Conservation (phyloP, 2,329 filamentous ascomycete species). For the Sclerotiophoma versabilis region DNA sequence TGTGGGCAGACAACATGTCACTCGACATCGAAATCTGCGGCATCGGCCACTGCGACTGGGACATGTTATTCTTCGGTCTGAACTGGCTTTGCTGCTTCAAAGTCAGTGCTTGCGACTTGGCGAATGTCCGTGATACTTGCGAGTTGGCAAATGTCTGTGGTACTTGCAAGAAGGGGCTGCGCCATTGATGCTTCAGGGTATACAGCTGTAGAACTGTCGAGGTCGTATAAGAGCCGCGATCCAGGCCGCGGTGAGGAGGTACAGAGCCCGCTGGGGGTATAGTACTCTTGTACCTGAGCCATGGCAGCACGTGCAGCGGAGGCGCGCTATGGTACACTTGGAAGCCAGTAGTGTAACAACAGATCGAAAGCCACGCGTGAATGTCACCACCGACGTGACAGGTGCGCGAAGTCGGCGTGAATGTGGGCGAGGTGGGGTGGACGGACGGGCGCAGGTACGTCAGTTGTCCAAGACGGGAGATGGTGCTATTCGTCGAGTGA, state of each 20-base stretch:
- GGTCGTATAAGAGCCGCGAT: constrained; percentile 3
- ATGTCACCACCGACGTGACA: constrained; percentile 8
- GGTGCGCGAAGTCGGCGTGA: constrained; percentile 24
- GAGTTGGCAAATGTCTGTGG: no score
- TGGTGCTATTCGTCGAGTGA: constrained; percentile 29
- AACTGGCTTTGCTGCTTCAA: constrained; percentile 18
- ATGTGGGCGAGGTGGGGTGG: constrained; percentile 23
- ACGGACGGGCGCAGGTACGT: constrained; percentile 20
- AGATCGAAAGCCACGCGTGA: neutral
- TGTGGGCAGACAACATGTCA: neutral
- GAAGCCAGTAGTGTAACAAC: constrained; percentile 9
- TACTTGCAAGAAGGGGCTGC: constrained; percentile 26
- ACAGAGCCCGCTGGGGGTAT: constrained; percentile 3
- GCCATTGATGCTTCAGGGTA: constrained; percentile 18
- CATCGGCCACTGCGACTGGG: constrained; percentile 14
- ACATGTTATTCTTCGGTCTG: constrained; percentile 8
- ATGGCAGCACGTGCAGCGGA: constrained; percentile 19
- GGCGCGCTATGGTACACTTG: neutral
- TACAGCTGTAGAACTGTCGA: neutral
- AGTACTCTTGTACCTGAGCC: constrained; percentile 23
- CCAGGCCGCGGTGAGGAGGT: constrained; percentile 11
- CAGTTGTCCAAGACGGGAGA: constrained; percentile 27
- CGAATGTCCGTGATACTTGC: neutral
- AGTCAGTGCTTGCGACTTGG: constrained; percentile 1
- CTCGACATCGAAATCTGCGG: neutral